phyloP scores from a whole-genome alignment of 129 eudicot genomes.

The Pseudognaphalium luteoalbum region DNA sequence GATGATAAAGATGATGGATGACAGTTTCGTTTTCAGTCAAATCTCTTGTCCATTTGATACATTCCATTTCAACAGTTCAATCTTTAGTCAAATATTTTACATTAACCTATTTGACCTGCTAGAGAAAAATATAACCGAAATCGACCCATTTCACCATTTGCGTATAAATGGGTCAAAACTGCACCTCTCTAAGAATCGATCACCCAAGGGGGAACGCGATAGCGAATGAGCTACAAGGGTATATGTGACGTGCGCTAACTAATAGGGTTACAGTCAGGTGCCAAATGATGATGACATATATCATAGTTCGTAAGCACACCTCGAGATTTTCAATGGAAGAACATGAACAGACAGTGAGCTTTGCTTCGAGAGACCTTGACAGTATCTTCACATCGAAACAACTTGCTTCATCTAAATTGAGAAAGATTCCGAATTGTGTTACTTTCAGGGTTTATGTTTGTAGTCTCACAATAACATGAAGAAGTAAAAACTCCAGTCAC shows the following conservation, averaged over 20 bases:
- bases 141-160: neutral
- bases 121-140: neutral
- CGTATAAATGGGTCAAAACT: neutral
- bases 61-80: neutral
- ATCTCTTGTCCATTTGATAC: neutral
- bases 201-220: neutral
- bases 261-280: neutral
- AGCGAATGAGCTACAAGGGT: neutral
- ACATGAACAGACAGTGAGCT: constrained; percentile 80
- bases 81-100: neutral
- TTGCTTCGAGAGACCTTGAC: constrained; percentile 72
- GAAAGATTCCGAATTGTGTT: constrained; percentile 8
- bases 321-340: constrained; percentile 40
- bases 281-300: neutral
- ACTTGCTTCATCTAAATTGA: constrained; percentile 48
- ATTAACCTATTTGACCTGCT: neutral
- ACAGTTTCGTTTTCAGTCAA: neutral
- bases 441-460: neutral
- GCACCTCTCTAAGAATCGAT: neutral
- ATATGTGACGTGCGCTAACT: neutral
- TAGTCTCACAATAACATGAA: neutral
- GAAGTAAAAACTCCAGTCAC: neutral
- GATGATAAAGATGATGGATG: neutral
- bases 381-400: constrained; percentile 62
- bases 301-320: constrained; percentile 34